Evolutionary conservation across 164 flowering plant genomes (phyloP).

Genomic region (Stephania yunnanensis): DNA sequence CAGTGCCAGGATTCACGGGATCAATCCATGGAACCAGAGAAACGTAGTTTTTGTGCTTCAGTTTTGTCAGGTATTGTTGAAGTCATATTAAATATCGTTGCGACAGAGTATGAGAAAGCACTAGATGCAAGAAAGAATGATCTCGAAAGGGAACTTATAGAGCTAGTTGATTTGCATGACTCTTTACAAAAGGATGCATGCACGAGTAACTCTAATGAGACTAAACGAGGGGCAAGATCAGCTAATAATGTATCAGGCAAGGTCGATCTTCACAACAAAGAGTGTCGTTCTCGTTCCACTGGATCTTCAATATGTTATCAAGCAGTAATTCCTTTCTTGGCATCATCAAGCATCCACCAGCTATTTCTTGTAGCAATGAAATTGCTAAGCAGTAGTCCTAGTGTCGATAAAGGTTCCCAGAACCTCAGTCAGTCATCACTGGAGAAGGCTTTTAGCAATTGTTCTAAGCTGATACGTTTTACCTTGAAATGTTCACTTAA

Average conservation of each 20-base stretch:
- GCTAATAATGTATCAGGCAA: conserved; percentile 26
- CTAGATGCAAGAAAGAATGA: conserved; percentile 33
- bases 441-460: conserved; percentile 18
- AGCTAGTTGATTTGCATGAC: conserved; percentile 40
- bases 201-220: conserved; percentile 24
- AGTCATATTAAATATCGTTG: conserved; percentile 54
- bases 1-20: conserved; percentile 36
- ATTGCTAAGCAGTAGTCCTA: conserved; percentile 19
- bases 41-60: conserved; percentile 33
- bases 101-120: conserved; percentile 53
- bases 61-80: conserved; percentile 64
- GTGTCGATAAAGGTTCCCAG: conserved; percentile 31
- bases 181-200: conserved; percentile 36
- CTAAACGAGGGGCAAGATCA: conserved; percentile 29
- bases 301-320: conserved; percentile 27
- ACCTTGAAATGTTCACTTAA: conserved; percentile 42
- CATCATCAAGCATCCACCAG: conserved; percentile 56
- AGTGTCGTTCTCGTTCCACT: conserved; percentile 19
- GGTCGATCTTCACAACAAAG: conserved; percentile 16
- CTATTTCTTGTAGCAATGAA: conserved; percentile 36
- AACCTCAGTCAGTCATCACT: conserved; percentile 27
- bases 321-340: conserved; percentile 41
- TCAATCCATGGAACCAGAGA: conserved; percentile 39
- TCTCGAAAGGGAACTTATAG: conserved; percentile 58
- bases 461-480: conserved; percentile 37